These are phyloP conservation scores for Lecanosticta acicola DNA, from an alignment of 2,329 filamentous ascomycete species.

Conservation along the genomic window DNA sequence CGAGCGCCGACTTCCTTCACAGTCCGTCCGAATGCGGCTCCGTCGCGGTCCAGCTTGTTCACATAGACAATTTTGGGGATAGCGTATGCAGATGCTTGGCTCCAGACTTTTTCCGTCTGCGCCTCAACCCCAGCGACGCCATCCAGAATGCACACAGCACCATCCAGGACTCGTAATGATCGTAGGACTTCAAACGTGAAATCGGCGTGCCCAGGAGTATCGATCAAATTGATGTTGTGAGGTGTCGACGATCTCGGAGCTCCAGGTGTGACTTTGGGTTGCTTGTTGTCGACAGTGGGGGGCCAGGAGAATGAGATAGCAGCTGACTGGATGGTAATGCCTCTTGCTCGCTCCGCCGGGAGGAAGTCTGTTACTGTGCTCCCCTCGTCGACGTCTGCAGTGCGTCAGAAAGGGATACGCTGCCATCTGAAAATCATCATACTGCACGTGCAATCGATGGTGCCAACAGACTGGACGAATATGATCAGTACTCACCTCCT, in stretches of 20 bases:
- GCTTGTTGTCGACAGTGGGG: slow-evolving; percentile 38
- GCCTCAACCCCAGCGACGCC: slow-evolving; percentile 92
- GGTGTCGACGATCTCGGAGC: slow-evolving; percentile 47
- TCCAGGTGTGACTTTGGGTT: slow-evolving; percentile 16
- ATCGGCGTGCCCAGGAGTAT: slow-evolving; percentile 94
- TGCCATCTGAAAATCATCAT: too few relatives aligned
- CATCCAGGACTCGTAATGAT: slow-evolving; percentile 80
- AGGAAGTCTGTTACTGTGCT: slow-evolving; percentile 97
- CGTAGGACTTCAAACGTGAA: slow-evolving; percentile 95
- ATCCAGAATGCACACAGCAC: slow-evolving; percentile 87
- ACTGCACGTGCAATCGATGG: too few relatives aligned
- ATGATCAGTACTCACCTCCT: slow-evolving; percentile 57
- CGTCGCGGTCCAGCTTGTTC: slow-evolving; percentile 80
- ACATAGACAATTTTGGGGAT: slow-evolving; percentile 79
- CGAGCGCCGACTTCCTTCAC: slow-evolving; percentile 78
- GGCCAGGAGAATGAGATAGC: slow-evolving; percentile 96
- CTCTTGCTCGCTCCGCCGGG: slow-evolving; percentile 81
- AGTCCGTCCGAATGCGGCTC: slow-evolving; percentile 74
- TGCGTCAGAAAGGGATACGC: slow-evolving; percentile 6
- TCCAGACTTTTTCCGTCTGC: slow-evolving; percentile 95
- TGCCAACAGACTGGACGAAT: too few relatives aligned
- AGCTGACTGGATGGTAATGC: slow-evolving; percentile 96
- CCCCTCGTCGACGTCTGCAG: slow-evolving; percentile 80
- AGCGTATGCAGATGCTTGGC: slow-evolving; percentile 74
- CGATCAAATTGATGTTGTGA: slow-evolving; percentile 83